These are phyloP conservation scores for Quercus glauca DNA, from an alignment of 306 rosid genomes.

Conservation along the genomic window DNA sequence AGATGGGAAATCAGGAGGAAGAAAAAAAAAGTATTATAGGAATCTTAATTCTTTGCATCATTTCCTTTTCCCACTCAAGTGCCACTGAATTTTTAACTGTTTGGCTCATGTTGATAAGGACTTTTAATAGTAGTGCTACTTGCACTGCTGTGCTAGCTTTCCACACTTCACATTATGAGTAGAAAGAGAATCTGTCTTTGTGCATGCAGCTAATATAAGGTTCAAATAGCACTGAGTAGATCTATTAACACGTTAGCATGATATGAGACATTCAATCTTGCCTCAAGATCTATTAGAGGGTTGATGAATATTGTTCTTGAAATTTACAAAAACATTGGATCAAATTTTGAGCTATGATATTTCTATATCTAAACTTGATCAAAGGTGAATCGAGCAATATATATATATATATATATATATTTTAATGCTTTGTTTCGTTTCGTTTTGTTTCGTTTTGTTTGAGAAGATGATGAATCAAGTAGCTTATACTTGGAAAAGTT, in stretches of 20 bases:
- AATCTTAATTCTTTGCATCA: neutral
- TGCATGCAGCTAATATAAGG: conserved; percentile 11
- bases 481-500: neutral
- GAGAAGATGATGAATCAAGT: too few relatives aligned
- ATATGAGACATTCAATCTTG: too few relatives aligned
- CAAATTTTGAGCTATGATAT: neutral
- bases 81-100: neutral
- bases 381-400: conserved; percentile 26
- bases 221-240: neutral
- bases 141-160: neutral
- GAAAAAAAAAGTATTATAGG: neutral
- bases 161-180: neutral
- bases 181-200: neutral
- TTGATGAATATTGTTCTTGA: neutral
- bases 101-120: conserved; percentile 12
- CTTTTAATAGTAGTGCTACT: conserved; percentile 5
- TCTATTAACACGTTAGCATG: neutral
- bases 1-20: neutral
- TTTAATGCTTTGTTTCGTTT: too few relatives aligned
- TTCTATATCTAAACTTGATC: neutral
- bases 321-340: neutral
- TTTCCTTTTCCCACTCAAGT: conserved; percentile 6
- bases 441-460: too few relatives aligned
- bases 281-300: neutral
- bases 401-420: too few relatives aligned